Evolutionary conservation across 2,329 filamentous ascomycete genomes (phyloP).

Genomic region (Penicillium sp.): DNA sequence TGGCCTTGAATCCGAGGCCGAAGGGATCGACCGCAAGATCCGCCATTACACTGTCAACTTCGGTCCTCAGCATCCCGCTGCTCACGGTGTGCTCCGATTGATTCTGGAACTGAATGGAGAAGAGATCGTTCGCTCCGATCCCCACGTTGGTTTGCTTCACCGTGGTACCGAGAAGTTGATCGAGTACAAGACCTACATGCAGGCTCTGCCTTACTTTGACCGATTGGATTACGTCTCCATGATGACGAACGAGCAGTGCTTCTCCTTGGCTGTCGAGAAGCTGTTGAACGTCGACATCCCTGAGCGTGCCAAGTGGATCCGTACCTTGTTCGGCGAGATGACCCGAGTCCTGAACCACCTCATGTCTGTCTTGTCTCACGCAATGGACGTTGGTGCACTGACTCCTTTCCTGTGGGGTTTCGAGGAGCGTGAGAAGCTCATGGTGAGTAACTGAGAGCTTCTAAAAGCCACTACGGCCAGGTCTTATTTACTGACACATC

Average conservation of each 20-base stretch:
- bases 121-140: conserved; percentile 93
- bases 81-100: conserved; percentile 94
- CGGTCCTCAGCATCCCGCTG: conserved; percentile 95
- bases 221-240: conserved; percentile 98
- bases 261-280: conserved; percentile 93
- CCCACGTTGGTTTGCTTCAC: conserved; percentile 93
- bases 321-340: conserved; percentile 92
- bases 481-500: conserved; percentile 15
- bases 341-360: conserved; percentile 94
- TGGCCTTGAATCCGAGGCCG: conserved; percentile 47
- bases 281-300: conserved; percentile 95
- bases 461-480: neutral
- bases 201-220: conserved; percentile 98
- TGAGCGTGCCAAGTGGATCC: conserved; percentile 92
- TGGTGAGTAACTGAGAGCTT: conserved; percentile 61
- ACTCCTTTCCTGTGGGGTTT: conserved; percentile 99
- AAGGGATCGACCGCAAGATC: conserved; percentile 69
- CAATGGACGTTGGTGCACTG: conserved; percentile 97
- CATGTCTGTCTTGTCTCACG: conserved; percentile 95
- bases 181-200: conserved; percentile 99
- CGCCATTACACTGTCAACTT: conserved; percentile 99
- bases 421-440: conserved; percentile 98
- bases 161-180: conserved; percentile 99
- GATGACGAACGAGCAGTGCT: conserved; percentile 99
- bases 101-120: conserved; percentile 98